A percentile compares a stretch with the other conserved stretches of the same genome.
phyloP scores from a whole-genome alignment of 2,329 filamentous ascomycete genomes.

The Rutstroemia sydowiana region DNA sequence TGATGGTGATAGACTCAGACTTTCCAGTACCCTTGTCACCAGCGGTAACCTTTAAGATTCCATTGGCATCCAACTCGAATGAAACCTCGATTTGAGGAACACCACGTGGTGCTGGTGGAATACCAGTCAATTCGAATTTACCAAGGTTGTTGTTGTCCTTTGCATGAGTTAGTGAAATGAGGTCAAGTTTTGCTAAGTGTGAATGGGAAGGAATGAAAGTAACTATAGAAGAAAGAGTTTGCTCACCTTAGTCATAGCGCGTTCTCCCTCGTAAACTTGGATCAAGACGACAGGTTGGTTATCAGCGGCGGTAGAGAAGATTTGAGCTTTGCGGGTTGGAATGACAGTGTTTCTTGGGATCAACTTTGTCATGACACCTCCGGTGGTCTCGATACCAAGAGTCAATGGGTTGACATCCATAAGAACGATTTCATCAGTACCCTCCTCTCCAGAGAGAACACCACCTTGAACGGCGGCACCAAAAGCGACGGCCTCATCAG shows the following conservation, averaged over 20 bases:
- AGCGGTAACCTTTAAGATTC: slow-evolving; percentile 98
- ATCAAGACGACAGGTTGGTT: slow-evolving; percentile 95
- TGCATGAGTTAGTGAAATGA: not conserved
- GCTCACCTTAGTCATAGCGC: slow-evolving; percentile 63
- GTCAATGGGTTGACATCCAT: slow-evolving; percentile 95
- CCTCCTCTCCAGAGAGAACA: slow-evolving; percentile 97
- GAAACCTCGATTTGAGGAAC: slow-evolving; percentile 96
- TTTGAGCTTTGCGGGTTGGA: slow-evolving; percentile 93
- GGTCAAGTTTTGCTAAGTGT: no score
- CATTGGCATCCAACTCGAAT: slow-evolving; percentile 99
- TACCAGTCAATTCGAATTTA: slow-evolving; percentile 96
- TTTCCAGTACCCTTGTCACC: slow-evolving; percentile 98
- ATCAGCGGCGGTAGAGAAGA: slow-evolving; percentile 93
- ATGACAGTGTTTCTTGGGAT: slow-evolving; percentile 93
- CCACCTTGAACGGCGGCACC: slow-evolving; percentile 97
- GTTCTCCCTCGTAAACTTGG: slow-evolving; percentile 92
- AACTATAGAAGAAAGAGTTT: not conserved
- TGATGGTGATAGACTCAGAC: slow-evolving; percentile 98
- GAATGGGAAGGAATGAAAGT: not conserved
- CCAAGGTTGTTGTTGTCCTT: slow-evolving; percentile 94
- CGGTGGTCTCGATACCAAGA: slow-evolving; percentile 98
- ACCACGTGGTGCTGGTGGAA: slow-evolving; percentile 92
- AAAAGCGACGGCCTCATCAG: slow-evolving; percentile 97
- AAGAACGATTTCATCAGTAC: slow-evolving; percentile 89
- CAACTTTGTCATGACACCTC: slow-evolving; percentile 96